phyloP scores from a whole-genome alignment of 1,284 basidiomycete genomes.

The Cutaneotrichosporon dermatis region DNA sequence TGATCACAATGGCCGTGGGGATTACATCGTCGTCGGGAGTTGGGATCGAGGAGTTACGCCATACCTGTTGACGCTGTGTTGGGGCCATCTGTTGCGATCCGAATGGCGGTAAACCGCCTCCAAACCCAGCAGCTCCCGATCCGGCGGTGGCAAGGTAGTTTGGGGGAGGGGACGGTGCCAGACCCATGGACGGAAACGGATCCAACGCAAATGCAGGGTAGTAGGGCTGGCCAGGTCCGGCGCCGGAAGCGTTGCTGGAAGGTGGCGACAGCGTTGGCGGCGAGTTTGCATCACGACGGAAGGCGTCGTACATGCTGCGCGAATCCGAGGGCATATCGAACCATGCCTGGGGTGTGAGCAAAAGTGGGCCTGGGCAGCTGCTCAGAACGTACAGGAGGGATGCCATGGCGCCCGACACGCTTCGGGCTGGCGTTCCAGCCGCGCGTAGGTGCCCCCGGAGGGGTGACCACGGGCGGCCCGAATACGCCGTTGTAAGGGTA shows the following conservation, averaged over 20 bases:
- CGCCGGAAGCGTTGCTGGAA: conserved; percentile 35
- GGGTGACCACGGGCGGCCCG: conserved; percentile 34
- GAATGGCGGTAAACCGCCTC: conserved; percentile 25
- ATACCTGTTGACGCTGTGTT: conserved; percentile 11
- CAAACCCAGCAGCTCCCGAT: conserved; percentile 21
- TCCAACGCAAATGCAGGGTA: conserved; percentile 18
- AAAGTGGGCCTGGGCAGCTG: neutral
- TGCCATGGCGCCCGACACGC: conserved; percentile 38
- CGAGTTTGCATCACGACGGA: conserved; percentile 32
- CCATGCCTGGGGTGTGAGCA: conserved; percentile 32
- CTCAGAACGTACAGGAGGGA: conserved; percentile 33
- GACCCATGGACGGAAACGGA: conserved; percentile 28
- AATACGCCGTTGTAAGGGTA: conserved; percentile 46
- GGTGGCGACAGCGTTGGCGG: conserved; percentile 42
- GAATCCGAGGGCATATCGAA: conserved; percentile 33
- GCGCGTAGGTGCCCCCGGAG: conserved; percentile 21
- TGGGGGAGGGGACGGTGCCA: conserved; percentile 41
- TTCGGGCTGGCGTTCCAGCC: conserved; percentile 29
- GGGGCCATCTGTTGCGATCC: conserved; percentile 28
- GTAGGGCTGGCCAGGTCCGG: conserved; percentile 9
- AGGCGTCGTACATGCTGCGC: conserved; percentile 21
- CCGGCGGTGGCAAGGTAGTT: conserved; percentile 22
- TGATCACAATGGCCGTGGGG: conserved; percentile 98
- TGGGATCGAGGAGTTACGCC: conserved; percentile 11
- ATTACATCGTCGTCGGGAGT: conserved; percentile 75